Base-by-base conservation (phyloP, 306 rosid genomes). In the Prunus armeniaca region DNA sequence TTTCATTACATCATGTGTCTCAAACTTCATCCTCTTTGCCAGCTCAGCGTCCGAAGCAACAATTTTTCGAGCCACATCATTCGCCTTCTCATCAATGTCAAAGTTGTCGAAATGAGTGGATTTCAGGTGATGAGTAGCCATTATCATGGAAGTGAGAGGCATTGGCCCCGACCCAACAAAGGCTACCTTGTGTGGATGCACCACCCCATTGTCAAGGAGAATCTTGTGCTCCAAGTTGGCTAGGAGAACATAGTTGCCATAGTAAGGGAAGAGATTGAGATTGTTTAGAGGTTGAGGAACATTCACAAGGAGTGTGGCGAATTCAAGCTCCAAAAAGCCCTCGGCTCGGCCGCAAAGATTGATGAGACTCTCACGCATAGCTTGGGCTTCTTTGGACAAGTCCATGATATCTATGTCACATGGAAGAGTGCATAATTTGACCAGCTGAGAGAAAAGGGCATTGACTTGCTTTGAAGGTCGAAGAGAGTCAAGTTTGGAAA, bases 151-250 rank as follows among this genome's bases (percentile, higher is more conserved):
- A 28, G 90, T 83, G 56, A 93, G 84, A 50, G 96, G 94, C 90
- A 90, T 76, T 63, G 97, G 94, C n/a, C 97, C 97, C 0, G 97
- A 93, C 25, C 97, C 96, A 2, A 93, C 76, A 58, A 90, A 93
- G 0, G 97, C 91, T 2, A 90, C 87, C 52, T 78, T 93, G 58
- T 87, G 86, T 12, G 91, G 79, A 30, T 67, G 54, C 19, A 49
- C 65, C 19, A 87, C 63, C 2, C 87, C 92, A 30, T 87, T 87
- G 18, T 81, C 84, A 15, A 63, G 72, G 6, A 93, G 83, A 57
- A 93, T 83, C 51, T 69, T 82, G 71, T 71, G 32, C 76, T 93
- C 97, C 57, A 87, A 27, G 67, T 77, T 76, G 22, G 91, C 91
- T 43, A 93, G 80, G 76, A 89, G 85, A 17, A 93, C 76, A 70